Conservation (phyloP, 1,284 basidiomycete genomes). For the Cryptococcus floricola region DNA sequence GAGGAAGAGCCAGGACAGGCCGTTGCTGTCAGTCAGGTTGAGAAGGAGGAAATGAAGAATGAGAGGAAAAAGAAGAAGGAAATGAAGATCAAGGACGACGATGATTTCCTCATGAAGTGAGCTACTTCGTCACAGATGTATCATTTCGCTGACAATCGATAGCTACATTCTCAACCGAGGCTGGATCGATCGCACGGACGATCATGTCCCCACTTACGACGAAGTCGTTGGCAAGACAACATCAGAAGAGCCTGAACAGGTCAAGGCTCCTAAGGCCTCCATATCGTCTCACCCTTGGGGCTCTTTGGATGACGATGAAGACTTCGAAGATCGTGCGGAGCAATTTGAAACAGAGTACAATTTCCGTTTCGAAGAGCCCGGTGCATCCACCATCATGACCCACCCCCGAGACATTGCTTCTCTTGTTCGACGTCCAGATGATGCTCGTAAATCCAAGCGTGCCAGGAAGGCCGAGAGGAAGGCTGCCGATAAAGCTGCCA, state of each 20-base stretch:
- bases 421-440: slow-evolving; percentile 71
- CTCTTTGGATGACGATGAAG: slow-evolving; percentile 52
- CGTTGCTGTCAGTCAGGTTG: slow-evolving; percentile 49
- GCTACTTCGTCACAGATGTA: slow-evolving; percentile 31
- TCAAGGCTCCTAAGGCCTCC: slow-evolving; percentile 4
- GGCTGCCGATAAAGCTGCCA: slow-evolving; percentile 68
- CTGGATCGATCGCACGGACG: slow-evolving; percentile 76
- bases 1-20: slow-evolving; percentile 68
- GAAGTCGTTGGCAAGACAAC: slow-evolving; percentile 58
- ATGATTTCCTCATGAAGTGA: slow-evolving; percentile 82
- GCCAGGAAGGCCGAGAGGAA: slow-evolving; percentile 70
- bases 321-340: slow-evolving; percentile 70
- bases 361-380: slow-evolving; percentile 88
- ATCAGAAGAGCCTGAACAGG: slow-evolving; percentile 36
- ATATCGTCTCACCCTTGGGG: slow-evolving; percentile 45
- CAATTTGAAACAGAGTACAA: slow-evolving; percentile 82
- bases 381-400: slow-evolving; percentile 66
- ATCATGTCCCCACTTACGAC: slow-evolving; percentile 73
- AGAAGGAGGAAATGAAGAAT: slow-evolving; percentile 54
- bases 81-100: slow-evolving; percentile 43
- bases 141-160: not conserved
- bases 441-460: slow-evolving; percentile 74
- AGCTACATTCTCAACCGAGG: slow-evolving; percentile 94
- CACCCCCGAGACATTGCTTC: slow-evolving; percentile 72
- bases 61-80: slow-evolving; percentile 31